phyloP scores from a whole-genome alignment of 2,329 filamentous ascomycete genomes.

The Talaromyces sp. region DNA sequence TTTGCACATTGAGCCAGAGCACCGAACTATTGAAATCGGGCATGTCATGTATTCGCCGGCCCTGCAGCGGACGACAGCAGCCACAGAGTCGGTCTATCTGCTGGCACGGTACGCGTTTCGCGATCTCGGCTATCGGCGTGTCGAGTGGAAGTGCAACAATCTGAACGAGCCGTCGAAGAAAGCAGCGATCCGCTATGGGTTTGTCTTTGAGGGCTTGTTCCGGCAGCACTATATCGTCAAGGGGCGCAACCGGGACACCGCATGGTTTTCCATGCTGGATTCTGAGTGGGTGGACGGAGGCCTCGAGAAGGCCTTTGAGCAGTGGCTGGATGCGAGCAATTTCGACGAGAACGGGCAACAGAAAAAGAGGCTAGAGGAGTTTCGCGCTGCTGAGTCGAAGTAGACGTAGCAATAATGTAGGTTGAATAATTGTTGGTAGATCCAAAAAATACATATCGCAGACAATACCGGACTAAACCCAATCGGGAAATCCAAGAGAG shows the following conservation, averaged over 20 bases:
- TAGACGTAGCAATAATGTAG: not conserved
- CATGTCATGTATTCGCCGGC: conserved; percentile 47
- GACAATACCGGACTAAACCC: not conserved
- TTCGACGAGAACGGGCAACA: conserved; percentile 55
- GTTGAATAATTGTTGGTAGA: not conserved
- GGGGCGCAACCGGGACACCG: conserved; percentile 54
- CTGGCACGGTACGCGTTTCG: conserved; percentile 51
- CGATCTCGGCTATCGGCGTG: conserved; percentile 49
- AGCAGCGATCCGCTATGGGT: conserved; percentile 55
- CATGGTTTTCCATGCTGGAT: conserved; percentile 56
- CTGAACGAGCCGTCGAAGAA: conserved; percentile 51
- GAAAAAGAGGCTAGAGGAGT: conserved; percentile 39
- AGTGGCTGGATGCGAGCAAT: conserved; percentile 53
- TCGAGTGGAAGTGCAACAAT: conserved; percentile 61
- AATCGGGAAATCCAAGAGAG: not conserved
- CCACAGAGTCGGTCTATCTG: conserved; percentile 56
- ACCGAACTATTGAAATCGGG: conserved; percentile 55
- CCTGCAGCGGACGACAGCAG: conserved; percentile 50
- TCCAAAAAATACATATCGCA: no score
- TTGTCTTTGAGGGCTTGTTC: conserved; percentile 55
- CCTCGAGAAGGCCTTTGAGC: conserved; percentile 48
- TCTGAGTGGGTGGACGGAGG: conserved; percentile 54
- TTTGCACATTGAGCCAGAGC: conserved; percentile 37
- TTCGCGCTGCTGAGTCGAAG: conserved; percentile 16
- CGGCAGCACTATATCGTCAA: conserved; percentile 57